Evolutionary conservation across 1,284 basidiomycete species (phyloP).

Genomic region (Butyriboletus regius): DNA sequence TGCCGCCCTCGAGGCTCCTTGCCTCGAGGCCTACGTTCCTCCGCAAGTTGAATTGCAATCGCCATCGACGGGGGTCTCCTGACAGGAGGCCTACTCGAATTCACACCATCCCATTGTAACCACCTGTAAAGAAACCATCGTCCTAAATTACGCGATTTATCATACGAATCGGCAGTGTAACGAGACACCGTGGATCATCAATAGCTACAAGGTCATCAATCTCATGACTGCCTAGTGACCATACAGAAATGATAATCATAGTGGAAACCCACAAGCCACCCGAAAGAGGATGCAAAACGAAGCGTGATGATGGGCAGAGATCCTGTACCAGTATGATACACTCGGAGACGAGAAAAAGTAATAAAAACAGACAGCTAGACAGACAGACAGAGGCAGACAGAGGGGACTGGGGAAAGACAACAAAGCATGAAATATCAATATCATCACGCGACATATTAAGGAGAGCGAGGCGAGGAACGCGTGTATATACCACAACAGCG

Average conservation of each 20-base stretch:
- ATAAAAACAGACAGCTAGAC: background rate
- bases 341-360: background rate
- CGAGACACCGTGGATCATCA: background rate
- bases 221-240: background rate
- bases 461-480: background rate
- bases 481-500: background rate
- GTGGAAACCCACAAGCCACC: background rate
- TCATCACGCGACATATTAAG: background rate
- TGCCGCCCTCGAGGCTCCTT: background rate
- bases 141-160: slow-evolving; percentile 14
- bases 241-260: background rate
- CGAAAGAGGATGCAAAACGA: background rate
- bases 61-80: background rate
- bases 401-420: background rate
- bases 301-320: background rate
- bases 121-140: background rate
- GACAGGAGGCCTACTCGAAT: background rate
- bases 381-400: background rate
- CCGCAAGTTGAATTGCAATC: background rate
- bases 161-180: slow-evolving; percentile 9
- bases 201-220: background rate
- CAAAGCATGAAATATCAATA: background rate
- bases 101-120: background rate
- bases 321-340: slow-evolving; percentile 2
- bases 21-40: slow-evolving; percentile 10